Evolutionary conservation across 495 filamentous ascomycete genomes (phyloP), one percentile per base, ranked within the genome.

Genomic region (Xylaria nigripes): DNA sequence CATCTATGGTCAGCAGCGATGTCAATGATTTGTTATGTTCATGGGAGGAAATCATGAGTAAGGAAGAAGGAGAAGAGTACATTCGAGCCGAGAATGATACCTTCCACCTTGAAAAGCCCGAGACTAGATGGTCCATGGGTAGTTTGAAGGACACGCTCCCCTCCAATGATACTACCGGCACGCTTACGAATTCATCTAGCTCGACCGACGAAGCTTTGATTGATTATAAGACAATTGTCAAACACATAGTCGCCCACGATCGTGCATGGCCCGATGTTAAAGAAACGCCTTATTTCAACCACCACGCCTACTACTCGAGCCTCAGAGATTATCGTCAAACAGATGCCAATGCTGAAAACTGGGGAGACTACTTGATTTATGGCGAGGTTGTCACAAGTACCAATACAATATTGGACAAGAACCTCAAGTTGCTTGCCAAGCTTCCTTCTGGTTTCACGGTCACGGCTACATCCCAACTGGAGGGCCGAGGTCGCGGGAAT

Each of bases 301-400:
- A 97, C 62, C 67, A 84, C 54, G 76, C 83, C 3, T 98, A 81
- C 66, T 96, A 84, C 64, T 74, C 82, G 15, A 86, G 86, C 56
- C 72, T 98, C 5, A 68, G 71, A 2, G 68, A 83, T 18, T 94
- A 89, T 62, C 79, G 63, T 59, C 72, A n/a, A 66, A 78, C 49
- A 74, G 76, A 56, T 59, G 59, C 48, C 42, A 76, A 78, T 1
- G 79, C 81, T 0, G 72, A 77, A 2, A 68, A 76, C 24, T 96
- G 94, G 74, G 94, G 94, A 6, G 75, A 84, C 12, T 74, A 80
- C 43, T 66, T 96, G 6, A 72, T 98, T 50, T 97, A 97, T 67
- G 92, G 87, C 30, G 89, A 96, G 66, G 89, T 95, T 3, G 75
- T 97, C 38, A 96, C 93, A 15, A 95, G 89, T 68, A 98, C 93